phyloP scores from a whole-genome alignment of 2,329 filamentous ascomycete species.

The Septoria linicola region DNA sequence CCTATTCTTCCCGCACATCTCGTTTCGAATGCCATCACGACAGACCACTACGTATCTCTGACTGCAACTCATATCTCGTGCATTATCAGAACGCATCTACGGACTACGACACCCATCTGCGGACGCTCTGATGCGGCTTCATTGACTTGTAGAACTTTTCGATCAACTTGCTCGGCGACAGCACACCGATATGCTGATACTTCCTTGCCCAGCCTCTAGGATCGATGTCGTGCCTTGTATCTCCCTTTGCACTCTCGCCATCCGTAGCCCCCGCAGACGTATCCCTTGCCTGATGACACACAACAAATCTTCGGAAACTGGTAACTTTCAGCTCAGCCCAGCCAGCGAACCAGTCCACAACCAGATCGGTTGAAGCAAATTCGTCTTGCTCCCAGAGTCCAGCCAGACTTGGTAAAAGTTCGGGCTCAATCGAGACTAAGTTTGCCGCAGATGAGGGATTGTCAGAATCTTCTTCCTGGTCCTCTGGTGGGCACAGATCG shows the following conservation, averaged over 20 bases:
- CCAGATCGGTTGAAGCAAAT: slow-evolving; percentile 29
- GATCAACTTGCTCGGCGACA: slow-evolving; percentile 18
- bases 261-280: neutral
- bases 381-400: slow-evolving; percentile 30
- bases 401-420: slow-evolving; percentile 29
- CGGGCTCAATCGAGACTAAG: slow-evolving; percentile 28
- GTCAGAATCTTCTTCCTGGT: slow-evolving; percentile 22
- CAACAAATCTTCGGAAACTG: slow-evolving; percentile 33
- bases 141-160: neutral
- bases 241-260: neutral
- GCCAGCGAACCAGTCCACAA: slow-evolving; percentile 39
- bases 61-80: too few species aligned
- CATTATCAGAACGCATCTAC: too few species aligned
- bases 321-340: slow-evolving; percentile 27
- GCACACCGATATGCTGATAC: slow-evolving; percentile 33
- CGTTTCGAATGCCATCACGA: too few species aligned
- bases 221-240: slow-evolving; percentile 18
- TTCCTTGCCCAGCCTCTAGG: slow-evolving; percentile 30
- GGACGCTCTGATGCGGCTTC: neutral
- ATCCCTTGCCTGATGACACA: slow-evolving; percentile 30
- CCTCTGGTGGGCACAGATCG: slow-evolving; percentile 30
- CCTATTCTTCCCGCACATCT: too few species aligned
- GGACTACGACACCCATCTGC: too few species aligned
- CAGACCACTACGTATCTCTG: too few species aligned
- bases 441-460: slow-evolving; percentile 23